Evolutionary conservation across 2,329 filamentous ascomycete species (phyloP).

Genomic region (Dactylellina drechsleri): DNA sequence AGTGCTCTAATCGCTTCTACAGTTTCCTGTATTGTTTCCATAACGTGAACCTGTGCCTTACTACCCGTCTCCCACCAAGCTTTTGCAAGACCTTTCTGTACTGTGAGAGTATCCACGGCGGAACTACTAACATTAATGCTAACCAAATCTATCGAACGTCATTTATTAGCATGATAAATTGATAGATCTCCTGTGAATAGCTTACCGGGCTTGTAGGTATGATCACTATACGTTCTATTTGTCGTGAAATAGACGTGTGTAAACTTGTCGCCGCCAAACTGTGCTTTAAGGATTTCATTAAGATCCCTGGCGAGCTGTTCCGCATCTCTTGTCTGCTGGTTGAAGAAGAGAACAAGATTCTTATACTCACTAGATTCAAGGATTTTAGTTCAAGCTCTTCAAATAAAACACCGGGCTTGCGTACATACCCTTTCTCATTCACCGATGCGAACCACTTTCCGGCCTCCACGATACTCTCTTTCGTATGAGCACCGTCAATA

Average conservation of each 20-base stretch:
- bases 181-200: constrained; percentile 60
- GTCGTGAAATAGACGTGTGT: constrained; percentile 81
- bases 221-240: constrained; percentile 71
- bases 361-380: constrained; percentile 20
- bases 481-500: constrained; percentile 87
- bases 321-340: constrained; percentile 88
- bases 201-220: constrained; percentile 64
- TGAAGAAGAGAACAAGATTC: constrained; percentile 78
- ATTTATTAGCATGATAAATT: constrained; percentile 63
- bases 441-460: constrained; percentile 76
- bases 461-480: constrained; percentile 80
- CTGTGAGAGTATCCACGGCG: constrained; percentile 70
- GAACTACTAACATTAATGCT: constrained; percentile 70
- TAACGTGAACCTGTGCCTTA: constrained; percentile 67
- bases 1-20: constrained; percentile 69
- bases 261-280: constrained; percentile 65
- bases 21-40: constrained; percentile 75
- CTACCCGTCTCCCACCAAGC: constrained; percentile 70
- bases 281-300: constrained; percentile 64
- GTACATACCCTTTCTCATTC: constrained; percentile 27
- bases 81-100: constrained; percentile 74
- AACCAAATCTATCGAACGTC: constrained; percentile 69
- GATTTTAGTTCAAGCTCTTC: not conserved
- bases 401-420: not conserved
- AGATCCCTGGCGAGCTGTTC: constrained; percentile 72